Evolutionary conservation across 1,284 basidiomycete genomes (phyloP).

Genomic region (Cyathus pygmaeus): DNA sequence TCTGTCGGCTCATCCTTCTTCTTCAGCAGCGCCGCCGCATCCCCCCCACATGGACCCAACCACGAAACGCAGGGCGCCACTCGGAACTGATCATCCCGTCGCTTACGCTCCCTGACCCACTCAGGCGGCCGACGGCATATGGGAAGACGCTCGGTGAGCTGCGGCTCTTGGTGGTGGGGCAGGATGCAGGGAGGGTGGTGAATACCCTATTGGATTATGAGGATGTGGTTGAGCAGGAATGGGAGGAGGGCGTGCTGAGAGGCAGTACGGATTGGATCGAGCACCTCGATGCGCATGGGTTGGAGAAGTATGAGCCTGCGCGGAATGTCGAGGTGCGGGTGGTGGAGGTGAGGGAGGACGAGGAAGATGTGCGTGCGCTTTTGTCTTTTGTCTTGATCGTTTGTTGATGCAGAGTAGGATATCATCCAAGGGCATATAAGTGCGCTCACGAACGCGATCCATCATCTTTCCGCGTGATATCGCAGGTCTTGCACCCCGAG

Average conservation of each 20-base stretch:
- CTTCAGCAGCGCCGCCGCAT: constrained; percentile 74
- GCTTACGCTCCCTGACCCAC: constrained; percentile 66
- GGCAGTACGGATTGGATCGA: constrained; percentile 78
- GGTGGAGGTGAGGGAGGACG: constrained; percentile 54
- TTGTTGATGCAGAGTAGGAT: too few species aligned
- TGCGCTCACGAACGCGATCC: constrained; percentile 57
- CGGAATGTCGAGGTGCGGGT: constrained; percentile 70
- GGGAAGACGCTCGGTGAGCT: constrained; percentile 73
- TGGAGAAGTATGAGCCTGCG: constrained; percentile 70
- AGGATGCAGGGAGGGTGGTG: constrained; percentile 46
- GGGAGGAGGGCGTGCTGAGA: constrained; percentile 61
- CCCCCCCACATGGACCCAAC: constrained; percentile 57
- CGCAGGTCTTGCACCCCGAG: constrained; percentile 59
- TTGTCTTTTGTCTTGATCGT: neutral
- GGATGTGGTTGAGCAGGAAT: constrained; percentile 69
- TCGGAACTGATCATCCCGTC: constrained; percentile 75
- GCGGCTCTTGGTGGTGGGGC: constrained; percentile 62
- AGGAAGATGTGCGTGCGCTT: constrained; percentile 52
- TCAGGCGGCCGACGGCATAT: constrained; percentile 67
- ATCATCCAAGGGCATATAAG: constrained; percentile 29
- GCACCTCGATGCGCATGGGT: constrained; percentile 67
- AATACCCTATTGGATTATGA: constrained; percentile 60
- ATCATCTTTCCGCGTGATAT: constrained; percentile 64
- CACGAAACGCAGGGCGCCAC: constrained; percentile 56
- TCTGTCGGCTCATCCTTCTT: constrained; percentile 81